These are phyloP conservation scores for Passiflora organensis DNA, from an alignment of 345 rosid genomes.

Conservation along the genomic window DNA sequence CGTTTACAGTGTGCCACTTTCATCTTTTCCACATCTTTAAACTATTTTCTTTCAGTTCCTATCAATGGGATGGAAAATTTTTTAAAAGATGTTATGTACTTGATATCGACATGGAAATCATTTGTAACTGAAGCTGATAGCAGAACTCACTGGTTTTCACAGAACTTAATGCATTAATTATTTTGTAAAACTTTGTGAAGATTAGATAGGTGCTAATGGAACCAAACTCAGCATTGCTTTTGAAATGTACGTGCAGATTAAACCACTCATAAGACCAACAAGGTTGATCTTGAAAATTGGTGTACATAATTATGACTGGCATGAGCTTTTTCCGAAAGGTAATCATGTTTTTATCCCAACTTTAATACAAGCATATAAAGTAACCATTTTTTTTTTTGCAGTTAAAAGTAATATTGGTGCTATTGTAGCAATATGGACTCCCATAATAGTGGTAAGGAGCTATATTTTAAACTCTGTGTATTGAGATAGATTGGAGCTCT, in stretches of 20 bases:
- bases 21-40: too few species aligned
- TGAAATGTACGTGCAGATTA: slow-evolving; percentile 54
- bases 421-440: slow-evolving; percentile 90
- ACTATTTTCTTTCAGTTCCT: too few species aligned
- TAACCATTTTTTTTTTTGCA: slow-evolving; percentile 26
- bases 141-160: neutral
- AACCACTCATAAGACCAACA: slow-evolving; percentile 82
- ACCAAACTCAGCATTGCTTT: slow-evolving; percentile 1
- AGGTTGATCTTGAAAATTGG: slow-evolving; percentile 69
- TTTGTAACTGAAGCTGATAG: too few species aligned
- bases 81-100: too few species aligned
- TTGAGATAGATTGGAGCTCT: slow-evolving; percentile 1
- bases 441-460: slow-evolving; percentile 78
- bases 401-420: slow-evolving; percentile 90
- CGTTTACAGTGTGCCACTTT: too few species aligned
- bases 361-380: slow-evolving; percentile 13
- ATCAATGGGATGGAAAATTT: too few species aligned
- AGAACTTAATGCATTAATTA: neutral
- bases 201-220: slow-evolving; percentile 2
- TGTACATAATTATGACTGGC: slow-evolving; percentile 70
- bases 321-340: slow-evolving; percentile 86
- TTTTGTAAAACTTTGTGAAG: neutral
- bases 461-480: slow-evolving; percentile 1
- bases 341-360: slow-evolving; percentile 4
- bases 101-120: too few species aligned